Evolutionary conservation across 1,284 basidiomycete species (phyloP).

Genomic region (Boletus semigastroideus): DNA sequence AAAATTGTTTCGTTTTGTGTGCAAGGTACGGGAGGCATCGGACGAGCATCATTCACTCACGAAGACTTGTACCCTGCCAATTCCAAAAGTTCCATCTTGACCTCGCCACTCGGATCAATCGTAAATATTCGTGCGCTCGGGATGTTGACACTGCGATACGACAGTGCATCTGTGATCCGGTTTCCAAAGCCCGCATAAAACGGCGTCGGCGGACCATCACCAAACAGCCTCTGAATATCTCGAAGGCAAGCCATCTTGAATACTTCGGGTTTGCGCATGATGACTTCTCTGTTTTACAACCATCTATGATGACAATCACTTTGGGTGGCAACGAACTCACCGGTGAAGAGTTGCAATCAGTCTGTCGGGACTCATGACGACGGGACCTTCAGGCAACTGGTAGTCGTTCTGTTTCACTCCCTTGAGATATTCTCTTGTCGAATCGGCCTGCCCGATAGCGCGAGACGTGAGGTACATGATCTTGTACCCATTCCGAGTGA

Average conservation of each 20-base stretch:
- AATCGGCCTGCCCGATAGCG: conserved; percentile 97
- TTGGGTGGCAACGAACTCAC: conserved; percentile 41
- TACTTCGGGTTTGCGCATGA: conserved; percentile 97
- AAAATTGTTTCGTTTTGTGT: not conserved
- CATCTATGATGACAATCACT: not conserved
- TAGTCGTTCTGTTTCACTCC: conserved; percentile 96
- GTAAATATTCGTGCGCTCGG: conserved; percentile 97
- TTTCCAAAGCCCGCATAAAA: conserved; percentile 99
- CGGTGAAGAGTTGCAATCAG: conserved; percentile 94
- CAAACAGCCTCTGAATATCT: conserved; percentile 94
- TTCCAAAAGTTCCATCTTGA: conserved; percentile 96
- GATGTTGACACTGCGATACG: conserved; percentile 94
- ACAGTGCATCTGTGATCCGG: conserved; percentile 96
- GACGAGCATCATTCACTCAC: conserved; percentile 43
- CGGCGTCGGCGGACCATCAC: conserved; percentile 66
- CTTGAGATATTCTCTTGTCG: conserved; percentile 93
- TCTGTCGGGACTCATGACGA: conserved; percentile 98
- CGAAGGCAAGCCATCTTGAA: conserved; percentile 99
- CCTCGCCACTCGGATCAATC: conserved; percentile 93
- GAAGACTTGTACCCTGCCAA: conserved; percentile 96
- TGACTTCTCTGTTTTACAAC: conserved; percentile 75
- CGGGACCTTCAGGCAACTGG: conserved; percentile 94
- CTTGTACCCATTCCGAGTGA: conserved; percentile 95
- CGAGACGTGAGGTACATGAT: conserved; percentile 98
- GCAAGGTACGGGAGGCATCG: not conserved